Base-by-base conservation (phyloP, 352 stramenopile genomes). In the Hyaloperonospora arabidopsidis region DNA sequence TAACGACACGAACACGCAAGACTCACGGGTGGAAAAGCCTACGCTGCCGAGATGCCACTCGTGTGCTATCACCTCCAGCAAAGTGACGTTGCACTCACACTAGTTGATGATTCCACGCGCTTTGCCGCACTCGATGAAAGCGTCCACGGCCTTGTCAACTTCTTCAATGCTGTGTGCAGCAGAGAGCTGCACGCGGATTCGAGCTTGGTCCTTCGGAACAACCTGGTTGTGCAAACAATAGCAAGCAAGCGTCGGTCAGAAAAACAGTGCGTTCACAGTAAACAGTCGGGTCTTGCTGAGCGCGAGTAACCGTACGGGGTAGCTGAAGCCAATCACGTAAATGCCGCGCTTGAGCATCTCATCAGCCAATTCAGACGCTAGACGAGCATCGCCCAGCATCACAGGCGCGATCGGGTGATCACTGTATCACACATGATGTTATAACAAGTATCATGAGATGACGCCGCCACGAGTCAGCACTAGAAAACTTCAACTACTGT, bases 271-370 rank as follows among this genome's bases (percentile, higher is more conserved):
- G 19, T 44, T 2, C 19, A 13, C 17, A 5, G 35, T 41, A 18
- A n/a, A 15, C 4, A 12, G 7, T 38, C 32, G n/a, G n/a, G n/a
- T 35, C 23, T 23, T 2, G 21, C 22, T 32, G n/a, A 21, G 32
- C n/a, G 19, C n/a, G 21, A 49, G 1, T 4, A 35, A 49, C 41
- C 64, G 21, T 70, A 97, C 90, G 47, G 91, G 91, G 59, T 92
- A 97, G 60, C 83, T 97, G 61, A 97, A 97, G 40, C 90, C 91
- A 49, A 97, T 96, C 45, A 97, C 91, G 72, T 97, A 97, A 48
- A 97, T 96, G 35, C 91, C 89, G 34, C 86, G 69, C 64, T 95
- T 68, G 34, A 97, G 85, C 86, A 97, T 95, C 45, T 93, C 78
- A 51, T 97, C 91, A 7, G 89, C 86, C 36, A 97, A 63, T 23